These are phyloP conservation scores for Paxillus involutus DNA, from an alignment of 768 basidiomycete genomes.

Conservation along the genomic window DNA sequence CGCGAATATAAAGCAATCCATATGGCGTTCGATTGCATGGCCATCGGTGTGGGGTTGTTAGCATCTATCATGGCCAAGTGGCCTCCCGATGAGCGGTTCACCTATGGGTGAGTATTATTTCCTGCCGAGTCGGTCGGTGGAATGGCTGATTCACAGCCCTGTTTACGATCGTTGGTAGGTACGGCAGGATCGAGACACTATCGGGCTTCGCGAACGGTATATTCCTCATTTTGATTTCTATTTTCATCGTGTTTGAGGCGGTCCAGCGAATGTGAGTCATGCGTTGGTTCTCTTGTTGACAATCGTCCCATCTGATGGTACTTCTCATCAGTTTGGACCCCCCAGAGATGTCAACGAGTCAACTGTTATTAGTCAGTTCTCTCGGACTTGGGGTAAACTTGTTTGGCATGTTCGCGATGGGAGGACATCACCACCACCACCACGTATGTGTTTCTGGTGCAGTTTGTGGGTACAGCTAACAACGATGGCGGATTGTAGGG, in stretches of 20 bases:
- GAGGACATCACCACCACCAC: constrained; percentile 77
- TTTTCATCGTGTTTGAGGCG: constrained; percentile 98
- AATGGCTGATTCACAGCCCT: background rate
- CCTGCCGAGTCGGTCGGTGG: background rate
- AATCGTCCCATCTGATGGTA: background rate
- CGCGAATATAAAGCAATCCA: constrained; percentile 75
- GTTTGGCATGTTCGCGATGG: constrained; percentile 99
- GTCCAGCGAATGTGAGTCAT: constrained; percentile 80
- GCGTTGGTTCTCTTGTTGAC: constrained; percentile 15
- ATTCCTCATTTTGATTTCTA: constrained; percentile 89
- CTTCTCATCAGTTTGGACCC: constrained; percentile 68
- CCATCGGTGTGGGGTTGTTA: constrained; percentile 91
- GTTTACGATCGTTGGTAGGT: constrained; percentile 45
- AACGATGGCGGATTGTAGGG: constrained; percentile 11
- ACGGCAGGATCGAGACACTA: constrained; percentile 93
- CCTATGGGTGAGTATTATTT: constrained; percentile 73
- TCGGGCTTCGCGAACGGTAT: constrained; percentile 99
- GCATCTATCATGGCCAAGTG: constrained; percentile 98
- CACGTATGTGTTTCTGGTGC: constrained; percentile 51
- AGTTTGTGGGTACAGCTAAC: background rate
- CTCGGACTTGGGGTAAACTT: constrained; percentile 91
- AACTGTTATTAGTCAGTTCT: constrained; percentile 85
- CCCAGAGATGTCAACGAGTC: constrained; percentile 96
- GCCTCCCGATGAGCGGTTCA: constrained; percentile 92
- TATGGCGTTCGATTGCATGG: constrained; percentile 99